A percentile compares a stretch with the other conserved stretches of the same genome.
These are phyloP conservation scores for Panaeolus papilionaceus DNA, from an alignment of 768 basidiomycete genomes.

Conservation along the genomic window DNA sequence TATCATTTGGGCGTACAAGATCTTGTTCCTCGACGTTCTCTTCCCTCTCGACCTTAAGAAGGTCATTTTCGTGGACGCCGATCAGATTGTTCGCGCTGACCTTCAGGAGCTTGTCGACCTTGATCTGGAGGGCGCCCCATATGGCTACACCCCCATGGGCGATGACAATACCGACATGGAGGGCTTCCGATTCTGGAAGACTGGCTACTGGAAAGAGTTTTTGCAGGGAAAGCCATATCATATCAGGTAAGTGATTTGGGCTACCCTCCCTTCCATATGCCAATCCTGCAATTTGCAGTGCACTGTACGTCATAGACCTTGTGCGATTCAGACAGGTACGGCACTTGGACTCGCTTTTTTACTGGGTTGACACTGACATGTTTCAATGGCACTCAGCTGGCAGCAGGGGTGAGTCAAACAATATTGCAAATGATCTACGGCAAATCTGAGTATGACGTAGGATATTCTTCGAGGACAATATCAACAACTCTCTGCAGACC, in stretches of 20 bases:
- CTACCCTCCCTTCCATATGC: not conserved
- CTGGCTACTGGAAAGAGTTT: constrained; percentile 93
- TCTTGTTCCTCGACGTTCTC: constrained; percentile 96
- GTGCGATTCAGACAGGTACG: constrained; percentile 89
- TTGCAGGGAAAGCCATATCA: constrained; percentile 88
- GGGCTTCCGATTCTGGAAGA: constrained; percentile 99
- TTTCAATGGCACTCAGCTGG: constrained; percentile 39
- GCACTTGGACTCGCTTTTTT: constrained; percentile 22
- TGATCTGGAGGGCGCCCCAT: constrained; percentile 91
- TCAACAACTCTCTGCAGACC: constrained; percentile 93
- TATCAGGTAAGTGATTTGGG: constrained; percentile 70
- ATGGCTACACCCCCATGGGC: constrained; percentile 98
- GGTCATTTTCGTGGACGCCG: constrained; percentile 98
- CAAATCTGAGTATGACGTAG: constrained; percentile 40
- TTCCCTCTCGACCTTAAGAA: constrained; percentile 99
- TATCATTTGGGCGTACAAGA: constrained; percentile 99
- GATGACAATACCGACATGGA: constrained; percentile 95
- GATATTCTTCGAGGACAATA: constrained; percentile 92
- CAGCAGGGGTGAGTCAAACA: constrained; percentile 51
- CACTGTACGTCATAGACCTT: constrained; percentile 94
- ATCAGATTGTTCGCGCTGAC: constrained; percentile 97
- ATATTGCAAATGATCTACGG: not conserved
- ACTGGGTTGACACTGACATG: constrained; percentile 13
- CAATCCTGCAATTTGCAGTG: constrained; percentile 52
- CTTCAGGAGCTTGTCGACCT: constrained; percentile 93